Evolutionary conservation across 768 basidiomycete genomes (phyloP).

Genomic region (Clathrus columnatus): DNA sequence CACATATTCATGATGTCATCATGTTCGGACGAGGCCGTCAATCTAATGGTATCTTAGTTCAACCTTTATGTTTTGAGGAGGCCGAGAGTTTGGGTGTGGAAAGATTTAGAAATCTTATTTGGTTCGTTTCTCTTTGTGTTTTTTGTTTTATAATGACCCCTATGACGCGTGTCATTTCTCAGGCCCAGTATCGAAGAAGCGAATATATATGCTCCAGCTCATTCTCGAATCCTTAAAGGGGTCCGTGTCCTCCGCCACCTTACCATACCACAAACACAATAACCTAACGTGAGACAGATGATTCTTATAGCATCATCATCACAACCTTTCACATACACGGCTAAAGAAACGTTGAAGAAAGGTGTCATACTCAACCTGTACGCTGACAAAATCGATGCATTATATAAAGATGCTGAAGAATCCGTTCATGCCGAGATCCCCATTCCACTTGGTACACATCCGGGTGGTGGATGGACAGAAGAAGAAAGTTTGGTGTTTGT

Average conservation of each 20-base stretch:
- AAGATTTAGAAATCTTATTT: conserved; percentile 4
- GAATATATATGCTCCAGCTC: conserved; percentile 27
- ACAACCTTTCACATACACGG: conserved; percentile 35
- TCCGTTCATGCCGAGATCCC: conserved; percentile 22
- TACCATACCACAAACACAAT: not conserved
- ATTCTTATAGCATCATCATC: conserved; percentile 28
- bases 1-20: conserved; percentile 24
- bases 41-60: conserved; percentile 31
- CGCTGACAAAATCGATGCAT: conserved; percentile 30
- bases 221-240: conserved; percentile 42
- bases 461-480: conserved; percentile 1
- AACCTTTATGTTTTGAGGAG: conserved; percentile 16
- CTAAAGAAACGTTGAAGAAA: conserved; percentile 32
- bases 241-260: conserved; percentile 14
- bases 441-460: conserved; percentile 21
- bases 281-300: conserved; percentile 26
- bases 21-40: conserved; percentile 36
- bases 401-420: conserved; percentile 30
- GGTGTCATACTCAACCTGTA: conserved; percentile 29
- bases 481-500: conserved; percentile 21
- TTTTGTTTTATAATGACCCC: not conserved
- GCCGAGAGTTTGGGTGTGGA: not conserved
- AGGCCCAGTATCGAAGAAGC: not conserved
- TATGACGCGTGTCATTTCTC: not conserved
- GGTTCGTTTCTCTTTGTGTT: conserved; percentile 10